Evolutionary conservation across 78 protist genomes (phyloP), one percentile per base, ranked within the genome.

Genomic region (Emiliania huxleyi): DNA sequence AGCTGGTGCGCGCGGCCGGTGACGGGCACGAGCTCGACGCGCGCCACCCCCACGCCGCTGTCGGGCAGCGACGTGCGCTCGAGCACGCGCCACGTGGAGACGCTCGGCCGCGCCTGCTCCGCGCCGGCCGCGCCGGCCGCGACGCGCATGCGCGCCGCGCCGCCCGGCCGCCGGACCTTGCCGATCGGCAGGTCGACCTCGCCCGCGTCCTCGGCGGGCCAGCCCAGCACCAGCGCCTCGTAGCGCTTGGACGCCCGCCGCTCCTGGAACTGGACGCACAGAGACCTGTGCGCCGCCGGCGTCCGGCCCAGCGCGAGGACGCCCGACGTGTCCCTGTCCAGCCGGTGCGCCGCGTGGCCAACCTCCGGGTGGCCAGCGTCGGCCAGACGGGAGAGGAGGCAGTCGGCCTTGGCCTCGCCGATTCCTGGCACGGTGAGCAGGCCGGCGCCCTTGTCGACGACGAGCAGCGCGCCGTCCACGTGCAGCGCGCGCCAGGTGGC

Each of bases 361-460:
- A 71, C 42, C 33, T 29, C 37, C 11, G 73, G n/a, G 81, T 35
- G 42, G 21, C 81, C 81, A 1, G 2, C 42, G 29, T 19, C 18
- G 29, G 18, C 29, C 12, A 71, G 81, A 8, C 81, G 81, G 18
- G 81, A 71, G 2, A 71, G 42, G 33, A 71, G 81, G 18, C 81
- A 71, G 42, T 71, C 81, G 40, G 37, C 81, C 81, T 71, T 71
- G 45, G 2, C 42, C 18, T 4, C 42, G 45, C 81, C 81, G 42
- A 6, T 6, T 12, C 81, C 81, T 2, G 81, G 81, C 23, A 71
- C 81, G 29, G 81, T 71, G 81, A 71, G 81, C 33, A 71, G 81
- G n/a, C 81, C 81, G 3, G 81, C 81, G 42, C n/a, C 81, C 81
- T 71, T 71, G 81, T 71, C 44, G 42, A 71, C 81, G 42, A 71